These are phyloP conservation scores for Fagopyrum homotropicum DNA, from an alignment of 148 eudicot species.

Conservation along the genomic window DNA sequence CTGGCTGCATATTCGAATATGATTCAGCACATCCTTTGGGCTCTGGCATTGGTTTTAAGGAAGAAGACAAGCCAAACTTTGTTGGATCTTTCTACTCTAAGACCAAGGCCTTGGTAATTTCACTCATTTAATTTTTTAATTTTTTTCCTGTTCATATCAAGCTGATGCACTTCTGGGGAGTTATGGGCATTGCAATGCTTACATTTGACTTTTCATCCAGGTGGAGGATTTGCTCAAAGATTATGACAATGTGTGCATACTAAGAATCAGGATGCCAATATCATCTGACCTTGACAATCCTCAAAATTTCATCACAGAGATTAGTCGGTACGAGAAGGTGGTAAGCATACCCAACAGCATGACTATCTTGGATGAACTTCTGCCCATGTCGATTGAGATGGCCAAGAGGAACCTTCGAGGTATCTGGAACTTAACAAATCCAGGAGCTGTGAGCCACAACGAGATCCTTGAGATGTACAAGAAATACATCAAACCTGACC, in stretches of 20 bases:
- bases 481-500: conserved; percentile 26
- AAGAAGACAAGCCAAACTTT: conserved; percentile 68
- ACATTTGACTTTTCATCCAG: conserved; percentile 15
- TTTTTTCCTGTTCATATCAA: background rate
- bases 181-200: background rate
- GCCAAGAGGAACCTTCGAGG: conserved; percentile 38
- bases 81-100: conserved; percentile 66
- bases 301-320: conserved; percentile 40
- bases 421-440: conserved; percentile 45
- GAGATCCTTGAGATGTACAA: conserved; percentile 50
- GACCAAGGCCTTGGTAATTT: conserved; percentile 66
- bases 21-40: conserved; percentile 52
- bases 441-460: conserved; percentile 39
- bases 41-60: conserved; percentile 69
- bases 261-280: conserved; percentile 24
- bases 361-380: conserved; percentile 38
- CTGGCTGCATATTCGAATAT: conserved; percentile 74
- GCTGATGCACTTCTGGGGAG: no score
- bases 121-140: background rate
- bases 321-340: conserved; percentile 32
- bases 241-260: conserved; percentile 9
- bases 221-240: conserved; percentile 28
- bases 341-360: conserved; percentile 41
- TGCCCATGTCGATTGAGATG: conserved; percentile 44
- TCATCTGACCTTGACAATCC: conserved; percentile 56